Evolutionary conservation across 2,329 filamentous ascomycete species (phyloP), one percentile per base, ranked within the genome.

Genomic region (Aspergillus tanneri): DNA sequence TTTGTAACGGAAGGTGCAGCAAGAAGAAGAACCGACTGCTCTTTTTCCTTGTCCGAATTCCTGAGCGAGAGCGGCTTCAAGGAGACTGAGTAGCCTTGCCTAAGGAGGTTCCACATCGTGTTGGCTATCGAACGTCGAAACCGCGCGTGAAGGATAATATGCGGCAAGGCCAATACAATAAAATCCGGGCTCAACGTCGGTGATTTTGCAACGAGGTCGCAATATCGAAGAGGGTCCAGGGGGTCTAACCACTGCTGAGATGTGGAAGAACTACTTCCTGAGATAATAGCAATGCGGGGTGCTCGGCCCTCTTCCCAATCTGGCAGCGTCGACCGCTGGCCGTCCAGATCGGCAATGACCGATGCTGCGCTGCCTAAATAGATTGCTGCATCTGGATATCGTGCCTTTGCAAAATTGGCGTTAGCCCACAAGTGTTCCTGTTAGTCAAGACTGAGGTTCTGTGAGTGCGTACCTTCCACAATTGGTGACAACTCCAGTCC

Each of bases 241-340:
- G 19, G n/a, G n/a, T n/a, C n/a, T n/a, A n/a, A n/a, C n/a, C n/a
- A n/a, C n/a, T n/a, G n/a, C n/a, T n/a, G n/a, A n/a, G n/a, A n/a
- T n/a, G n/a, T n/a, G n/a, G n/a, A n/a, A n/a, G n/a, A n/a, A n/a
- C n/a, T n/a, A n/a, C n/a, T n/a, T n/a, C n/a, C n/a, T n/a, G n/a
- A n/a, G 27, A 42, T 42, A 14, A 25, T 42, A 30, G 32, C 24
- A 30, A 42, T 42, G 14, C 39, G 39, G 23, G 39, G 39, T 25
- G 16, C 39, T 16, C 32, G 39, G 39, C 24, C 21, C 23, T 21
- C 39, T 42, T 14, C 39, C n/a, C 18, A n/a, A 12, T 42, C 39
- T 30, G 11, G 39, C 21, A 42, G 39, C 14, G 16, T 18, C 25
- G 21, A 19, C 19, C 21, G 16, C 25, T 30, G 23, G 39, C 39